Evolutionary conservation across 371 early-diverging fungal genomes (phyloP).

Genomic region (Mortierella sp.): DNA sequence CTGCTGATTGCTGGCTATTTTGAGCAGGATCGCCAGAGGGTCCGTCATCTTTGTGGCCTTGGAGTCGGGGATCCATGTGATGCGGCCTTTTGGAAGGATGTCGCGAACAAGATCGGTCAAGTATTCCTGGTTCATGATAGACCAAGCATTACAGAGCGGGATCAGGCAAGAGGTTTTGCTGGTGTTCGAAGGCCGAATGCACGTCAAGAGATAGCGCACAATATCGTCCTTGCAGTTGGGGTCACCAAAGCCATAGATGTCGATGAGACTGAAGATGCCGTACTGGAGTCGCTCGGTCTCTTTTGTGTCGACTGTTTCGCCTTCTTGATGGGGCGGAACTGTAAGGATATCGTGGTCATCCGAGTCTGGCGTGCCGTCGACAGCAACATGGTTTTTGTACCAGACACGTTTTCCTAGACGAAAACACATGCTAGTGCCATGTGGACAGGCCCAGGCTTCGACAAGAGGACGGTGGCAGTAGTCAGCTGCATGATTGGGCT

Average conservation of each 20-base stretch:
- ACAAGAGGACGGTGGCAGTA: neutral
- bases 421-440: neutral
- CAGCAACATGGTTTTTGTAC: neutral
- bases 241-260: neutral
- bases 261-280: neutral
- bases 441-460: neutral
- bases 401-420: neutral
- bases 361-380: no score
- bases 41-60: neutral
- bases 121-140: neutral
- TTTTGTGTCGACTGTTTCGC: no score
- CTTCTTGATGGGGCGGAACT: no score
- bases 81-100: neutral
- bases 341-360: no score
- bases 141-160: slow-evolving; percentile 11
- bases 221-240: neutral
- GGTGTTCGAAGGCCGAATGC: slow-evolving; percentile 7
- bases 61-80: slow-evolving; percentile 32
- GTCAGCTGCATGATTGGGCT: neutral
- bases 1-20: neutral
- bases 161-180: slow-evolving; percentile 6
- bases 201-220: slow-evolving; percentile 1
- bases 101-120: neutral
- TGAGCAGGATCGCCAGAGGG: slow-evolving; percentile 17
- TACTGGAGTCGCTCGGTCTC: neutral